Percentiles rank a stretch among this genome's conserved stretches.
Conservation (phyloP, 2,329 filamentous ascomycete genomes). For the Curvularia sp. region DNA sequence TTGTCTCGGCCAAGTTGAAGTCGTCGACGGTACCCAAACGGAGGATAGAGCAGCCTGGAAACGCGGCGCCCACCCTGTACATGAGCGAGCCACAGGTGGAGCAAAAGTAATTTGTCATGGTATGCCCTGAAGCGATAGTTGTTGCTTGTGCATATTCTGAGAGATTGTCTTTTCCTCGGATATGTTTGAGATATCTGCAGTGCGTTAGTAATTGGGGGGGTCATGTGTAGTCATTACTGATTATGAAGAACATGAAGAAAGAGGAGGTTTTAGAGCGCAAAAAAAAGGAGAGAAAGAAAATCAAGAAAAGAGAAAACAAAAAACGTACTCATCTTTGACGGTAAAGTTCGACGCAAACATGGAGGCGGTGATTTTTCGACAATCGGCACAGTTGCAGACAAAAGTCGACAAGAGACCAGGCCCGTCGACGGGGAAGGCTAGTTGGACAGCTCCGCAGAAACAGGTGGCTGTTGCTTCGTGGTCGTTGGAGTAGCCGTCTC, state of each 20-base stretch:
- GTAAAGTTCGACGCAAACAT: conserved; percentile 67
- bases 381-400: conserved; percentile 68
- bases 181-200: conserved; percentile 54
- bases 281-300: not conserved
- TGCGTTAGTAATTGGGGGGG: too few relatives aligned
- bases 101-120: conserved; percentile 70
- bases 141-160: conserved; percentile 55
- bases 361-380: conserved; percentile 67
- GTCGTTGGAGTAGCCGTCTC: not conserved
- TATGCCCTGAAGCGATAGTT: conserved; percentile 12
- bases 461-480: conserved; percentile 41
- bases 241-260: not conserved
- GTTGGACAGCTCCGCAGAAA: conserved; percentile 41
- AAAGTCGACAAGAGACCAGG: conserved; percentile 61
- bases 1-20: conserved; percentile 64
- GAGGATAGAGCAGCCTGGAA: conserved; percentile 59
- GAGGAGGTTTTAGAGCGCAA: too few relatives aligned
- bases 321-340: conserved; percentile 52
- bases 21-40: conserved; percentile 70
- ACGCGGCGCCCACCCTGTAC: conserved; percentile 60
- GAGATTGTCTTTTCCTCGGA: conserved; percentile 59
- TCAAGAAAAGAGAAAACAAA: not conserved
- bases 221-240: not conserved
- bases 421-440: conserved; percentile 51
- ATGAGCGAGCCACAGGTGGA: conserved; percentile 66